These are phyloP conservation scores for Malus sylvestris DNA, from an alignment of 306 rosid genomes.

Conservation along the genomic window DNA sequence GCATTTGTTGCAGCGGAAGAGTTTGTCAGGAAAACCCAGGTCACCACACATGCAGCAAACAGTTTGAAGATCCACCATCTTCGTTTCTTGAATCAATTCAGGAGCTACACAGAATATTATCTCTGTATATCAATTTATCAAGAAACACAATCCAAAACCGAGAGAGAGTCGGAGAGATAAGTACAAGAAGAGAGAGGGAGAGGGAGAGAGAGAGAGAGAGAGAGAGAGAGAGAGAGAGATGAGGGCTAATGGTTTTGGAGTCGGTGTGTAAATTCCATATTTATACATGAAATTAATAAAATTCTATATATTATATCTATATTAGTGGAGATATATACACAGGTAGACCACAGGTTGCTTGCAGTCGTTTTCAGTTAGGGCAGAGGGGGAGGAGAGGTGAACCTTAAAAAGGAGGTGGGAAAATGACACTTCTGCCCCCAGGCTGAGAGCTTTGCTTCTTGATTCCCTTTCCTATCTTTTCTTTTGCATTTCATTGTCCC, in stretches of 20 bases:
- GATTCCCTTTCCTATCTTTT: slow-evolving; percentile 9
- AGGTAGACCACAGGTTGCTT: slow-evolving; percentile 67
- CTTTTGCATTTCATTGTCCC: background rate
- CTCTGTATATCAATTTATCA: background rate
- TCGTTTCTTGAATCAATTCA: background rate
- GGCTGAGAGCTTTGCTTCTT: slow-evolving; percentile 16
- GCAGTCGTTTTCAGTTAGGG: slow-evolving; percentile 87
- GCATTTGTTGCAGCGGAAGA: slow-evolving; percentile 91
- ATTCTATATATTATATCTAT: background rate
- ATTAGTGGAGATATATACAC: slow-evolving; percentile 8
- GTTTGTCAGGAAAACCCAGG: slow-evolving; percentile 84
- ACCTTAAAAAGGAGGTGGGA: slow-evolving; percentile 40
- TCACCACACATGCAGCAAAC: slow-evolving; percentile 99
- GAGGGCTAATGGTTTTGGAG: slow-evolving; percentile 30
- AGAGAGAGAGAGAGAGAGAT: slow-evolving; percentile 5
- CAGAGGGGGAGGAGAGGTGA: slow-evolving; percentile 21
- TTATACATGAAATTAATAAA: background rate
- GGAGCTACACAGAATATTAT: background rate
- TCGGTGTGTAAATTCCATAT: slow-evolving; percentile 45
- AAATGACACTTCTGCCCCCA: slow-evolving; percentile 51
- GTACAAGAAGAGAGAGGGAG: background rate
- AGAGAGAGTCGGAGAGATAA: background rate
- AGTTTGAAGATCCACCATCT: slow-evolving; percentile 70
- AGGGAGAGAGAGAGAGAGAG: background rate
- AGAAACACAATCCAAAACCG: background rate